A percentile compares a stretch with the other conserved stretches of the same genome.
Evolutionary conservation across 768 basidiomycete species (phyloP).

Genomic region (Tricholoma matsutake): DNA sequence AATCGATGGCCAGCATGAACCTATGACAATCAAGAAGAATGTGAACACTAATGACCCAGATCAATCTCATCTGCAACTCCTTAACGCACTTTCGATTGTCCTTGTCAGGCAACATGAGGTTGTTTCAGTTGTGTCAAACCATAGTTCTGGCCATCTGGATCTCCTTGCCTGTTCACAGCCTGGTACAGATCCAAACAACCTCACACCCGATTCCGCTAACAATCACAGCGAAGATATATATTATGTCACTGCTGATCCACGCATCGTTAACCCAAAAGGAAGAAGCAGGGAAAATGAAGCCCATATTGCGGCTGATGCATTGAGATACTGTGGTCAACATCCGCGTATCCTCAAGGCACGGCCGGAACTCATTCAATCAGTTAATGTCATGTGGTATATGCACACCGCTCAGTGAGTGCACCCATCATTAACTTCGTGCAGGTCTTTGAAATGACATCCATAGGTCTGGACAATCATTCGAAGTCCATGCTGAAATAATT

Average conservation of each 20-base stretch:
- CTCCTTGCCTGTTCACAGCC: neutral
- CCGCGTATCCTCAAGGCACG: neutral
- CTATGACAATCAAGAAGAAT: neutral
- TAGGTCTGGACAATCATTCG: neutral
- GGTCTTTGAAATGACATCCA: neutral
- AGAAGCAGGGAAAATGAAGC: too few species aligned
- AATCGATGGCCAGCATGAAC: neutral
- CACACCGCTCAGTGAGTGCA: neutral
- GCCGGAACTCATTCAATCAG: neutral
- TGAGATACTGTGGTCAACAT: neutral
- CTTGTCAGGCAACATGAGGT: neutral
- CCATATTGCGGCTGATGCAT: neutral
- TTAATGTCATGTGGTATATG: neutral
- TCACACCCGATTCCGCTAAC: neutral
- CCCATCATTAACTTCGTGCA: neutral
- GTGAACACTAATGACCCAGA: too few species aligned
- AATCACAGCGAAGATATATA: too few species aligned
- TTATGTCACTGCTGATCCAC: too few species aligned
- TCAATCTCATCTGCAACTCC: neutral
- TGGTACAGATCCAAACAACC: neutral
- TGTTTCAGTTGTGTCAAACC: neutral
- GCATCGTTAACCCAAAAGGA: too few species aligned
- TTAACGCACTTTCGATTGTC: neutral
- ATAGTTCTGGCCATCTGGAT: neutral
- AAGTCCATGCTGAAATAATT: neutral